Evolutionary conservation across 2,329 filamentous ascomycete species (phyloP), one percentile per base, ranked within the genome.

Genomic region (Didymella pomorum): DNA sequence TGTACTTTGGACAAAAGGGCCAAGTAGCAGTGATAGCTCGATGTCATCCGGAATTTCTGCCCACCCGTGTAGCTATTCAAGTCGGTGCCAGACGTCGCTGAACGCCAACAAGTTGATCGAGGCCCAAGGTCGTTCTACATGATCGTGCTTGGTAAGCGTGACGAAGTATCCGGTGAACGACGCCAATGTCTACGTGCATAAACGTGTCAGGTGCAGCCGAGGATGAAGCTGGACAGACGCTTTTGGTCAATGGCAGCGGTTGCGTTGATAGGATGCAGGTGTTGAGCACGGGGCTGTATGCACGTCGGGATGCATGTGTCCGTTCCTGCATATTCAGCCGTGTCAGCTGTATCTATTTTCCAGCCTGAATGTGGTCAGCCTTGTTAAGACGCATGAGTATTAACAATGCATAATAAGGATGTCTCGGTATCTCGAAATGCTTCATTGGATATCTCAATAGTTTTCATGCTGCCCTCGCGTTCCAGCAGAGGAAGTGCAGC

Each of bases 401-500:
- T 10, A 31, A 31, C 11, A 12, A 35, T 35, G 31, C 31, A 46
- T 23, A 33, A 16, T 23, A 10, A 16, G 2, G 28, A 29, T 11
- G 12, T 31, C 12, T 46, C 45, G 20, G 14, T 46, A 29, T 60
- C 44, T 55, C 46, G 37, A 56, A 47, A 50, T 49, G 50, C 55
- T 65, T 60, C 52, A 61, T 62, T 65, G 46, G 33, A 58, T 67
- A 60, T 67, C 48, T 59, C 33, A 51, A 58, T 58, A 54, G 31
- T 52, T 51, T 46, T 41, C 25, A 28, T 57, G 61, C 52, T 58
- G 57, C 52, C 64, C 61, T 63, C 61, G 64, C 64, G 44, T 65
- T 54, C 42, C 60, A 65, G 64, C 64, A 60, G 60, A 67, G 55
- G 57, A 52, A 58, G 49, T 58, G 46, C 65, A 60, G 50, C 58